Percentiles rank a stretch among this genome's conserved stretches.
phyloP scores from a whole-genome alignment of 805 yeast species.

The Kuraishia ogatae region DNA sequence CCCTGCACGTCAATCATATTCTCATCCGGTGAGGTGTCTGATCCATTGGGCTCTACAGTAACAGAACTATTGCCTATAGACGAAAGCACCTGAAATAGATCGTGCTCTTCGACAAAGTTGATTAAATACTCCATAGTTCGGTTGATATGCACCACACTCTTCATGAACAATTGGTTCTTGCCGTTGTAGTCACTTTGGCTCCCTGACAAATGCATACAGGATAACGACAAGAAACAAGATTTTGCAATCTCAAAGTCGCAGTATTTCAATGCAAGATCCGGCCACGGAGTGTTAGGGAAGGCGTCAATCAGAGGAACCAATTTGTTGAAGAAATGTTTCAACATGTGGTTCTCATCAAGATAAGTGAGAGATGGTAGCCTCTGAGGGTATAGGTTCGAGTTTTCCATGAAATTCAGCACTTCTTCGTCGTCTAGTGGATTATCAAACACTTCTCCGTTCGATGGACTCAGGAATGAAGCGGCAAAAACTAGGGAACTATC shows the following conservation, averaged over 20 bases:
- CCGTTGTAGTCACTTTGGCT: constrained; percentile 27
- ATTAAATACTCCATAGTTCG: constrained; percentile 37
- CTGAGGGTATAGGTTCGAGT: constrained; percentile 8
- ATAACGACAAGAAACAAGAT: constrained; percentile 38
- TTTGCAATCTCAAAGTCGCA: constrained; percentile 41
- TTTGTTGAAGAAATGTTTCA: constrained; percentile 36
- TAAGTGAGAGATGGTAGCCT: not conserved
- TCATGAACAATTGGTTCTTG: constrained; percentile 30
- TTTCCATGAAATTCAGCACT: constrained; percentile 13
- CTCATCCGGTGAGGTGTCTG: constrained; percentile 8
- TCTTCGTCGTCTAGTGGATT: constrained; percentile 5
- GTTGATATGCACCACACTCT: constrained; percentile 38
- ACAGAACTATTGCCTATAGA: constrained; percentile 2
- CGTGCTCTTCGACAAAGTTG: constrained; percentile 22
- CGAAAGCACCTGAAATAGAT: constrained; percentile 7
- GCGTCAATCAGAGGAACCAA: constrained; percentile 36
- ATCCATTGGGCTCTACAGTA: not conserved
- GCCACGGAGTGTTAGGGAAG: constrained; percentile 42
- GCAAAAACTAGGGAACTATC: not conserved
- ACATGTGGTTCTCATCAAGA: constrained; percentile 32
- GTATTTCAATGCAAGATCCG: constrained; percentile 36
- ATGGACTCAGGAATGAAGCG: not conserved
- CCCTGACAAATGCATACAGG: constrained; percentile 32
- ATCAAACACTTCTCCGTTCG: not conserved
- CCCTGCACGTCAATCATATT: constrained; percentile 9